Evolutionary conservation across 2,329 filamentous ascomycete species (phyloP), one percentile per base, ranked within the genome.

Genomic region (Aurifilum marmelostoma): DNA sequence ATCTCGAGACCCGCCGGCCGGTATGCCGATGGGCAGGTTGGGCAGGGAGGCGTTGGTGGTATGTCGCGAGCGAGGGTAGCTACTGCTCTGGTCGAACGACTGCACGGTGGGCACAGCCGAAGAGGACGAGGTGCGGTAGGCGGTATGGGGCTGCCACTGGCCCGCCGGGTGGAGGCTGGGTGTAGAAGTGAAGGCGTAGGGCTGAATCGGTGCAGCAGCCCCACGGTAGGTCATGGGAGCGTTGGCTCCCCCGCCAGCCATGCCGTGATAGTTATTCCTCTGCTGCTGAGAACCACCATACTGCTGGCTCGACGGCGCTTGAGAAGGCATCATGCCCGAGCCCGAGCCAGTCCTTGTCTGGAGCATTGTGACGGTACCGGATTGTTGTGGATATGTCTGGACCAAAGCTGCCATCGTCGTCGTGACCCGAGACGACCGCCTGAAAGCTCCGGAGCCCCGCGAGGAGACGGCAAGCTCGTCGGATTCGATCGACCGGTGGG

Each of bases 361-460:
- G 76, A 94, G 89, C 87, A 94, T 91, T 73, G 90, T 90, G 75
- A 89, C 86, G 74, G 91, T 89, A 80, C 86, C 85, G 77, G 89
- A 89, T 81, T 93, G 91, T 82, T 92, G 90, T 76, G 92, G 88
- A 78, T 92, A 92, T 71, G 91, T 89, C 83, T 95, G 92, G 77
- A 94, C 91, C 84, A 95, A 85, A 80, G 92, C 91, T 84, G 92
- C 92, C 92, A 96, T 95, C 79, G 79, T 95, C 79, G 79, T 91
- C 84, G 63, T 63, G 69, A 27, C 61, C 41, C 59, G 56, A 54
- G 50, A 47, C 39, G 18, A 24, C 63, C 32, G 77, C 77, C 74
- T 73, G 72, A 69, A 75, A 71, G 70, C 70, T 32, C 61, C 27
- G 37, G 7, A 27, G 64, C 54, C 34, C 41, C 29, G 41, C 39